Evolutionary conservation across 106 monocot species (phyloP).

Genomic region (Agapanthus africanus): DNA sequence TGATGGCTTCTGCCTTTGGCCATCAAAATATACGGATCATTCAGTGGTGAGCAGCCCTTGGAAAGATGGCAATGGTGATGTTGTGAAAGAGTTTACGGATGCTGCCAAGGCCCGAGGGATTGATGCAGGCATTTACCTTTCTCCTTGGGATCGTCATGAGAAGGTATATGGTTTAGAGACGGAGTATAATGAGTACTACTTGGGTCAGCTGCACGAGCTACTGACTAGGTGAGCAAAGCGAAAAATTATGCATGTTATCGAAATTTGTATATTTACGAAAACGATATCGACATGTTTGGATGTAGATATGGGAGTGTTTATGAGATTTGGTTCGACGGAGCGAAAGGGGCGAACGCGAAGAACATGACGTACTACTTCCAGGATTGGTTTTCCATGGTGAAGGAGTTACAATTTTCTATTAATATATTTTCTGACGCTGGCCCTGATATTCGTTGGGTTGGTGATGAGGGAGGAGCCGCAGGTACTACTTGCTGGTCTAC

Average conservation of each 20-base stretch:
- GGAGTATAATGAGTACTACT: conserved; percentile 78
- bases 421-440: conserved; percentile 96
- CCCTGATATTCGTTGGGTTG: conserved; percentile 81
- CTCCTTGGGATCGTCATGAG: conserved; percentile 95
- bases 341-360: conserved; percentile 62
- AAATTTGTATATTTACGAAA: too few relatives aligned
- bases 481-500: conserved; percentile 77
- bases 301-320: conserved; percentile 61
- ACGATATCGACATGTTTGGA: too few relatives aligned
- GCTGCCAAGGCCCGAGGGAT: conserved; percentile 46
- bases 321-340: conserved; percentile 98
- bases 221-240: conserved; percentile 33
- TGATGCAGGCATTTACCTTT: conserved; percentile 72
- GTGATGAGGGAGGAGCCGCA: conserved; percentile 71
- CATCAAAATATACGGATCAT: conserved; percentile 61
- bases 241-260: too few relatives aligned
- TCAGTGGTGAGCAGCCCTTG: conserved; percentile 63
- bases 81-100: conserved; percentile 49
- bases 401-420: conserved; percentile 66
- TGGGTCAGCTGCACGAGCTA: conserved; percentile 64
- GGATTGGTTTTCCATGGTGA: conserved; percentile 66
- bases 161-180: conserved; percentile 50
- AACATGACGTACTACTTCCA: conserved; percentile 85
- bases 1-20: conserved; percentile 97
- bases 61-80: conserved; percentile 58